These are phyloP conservation scores for Nymphaea thermarum DNA, from an alignment of 164 flowering plant genomes.

Conservation along the genomic window DNA sequence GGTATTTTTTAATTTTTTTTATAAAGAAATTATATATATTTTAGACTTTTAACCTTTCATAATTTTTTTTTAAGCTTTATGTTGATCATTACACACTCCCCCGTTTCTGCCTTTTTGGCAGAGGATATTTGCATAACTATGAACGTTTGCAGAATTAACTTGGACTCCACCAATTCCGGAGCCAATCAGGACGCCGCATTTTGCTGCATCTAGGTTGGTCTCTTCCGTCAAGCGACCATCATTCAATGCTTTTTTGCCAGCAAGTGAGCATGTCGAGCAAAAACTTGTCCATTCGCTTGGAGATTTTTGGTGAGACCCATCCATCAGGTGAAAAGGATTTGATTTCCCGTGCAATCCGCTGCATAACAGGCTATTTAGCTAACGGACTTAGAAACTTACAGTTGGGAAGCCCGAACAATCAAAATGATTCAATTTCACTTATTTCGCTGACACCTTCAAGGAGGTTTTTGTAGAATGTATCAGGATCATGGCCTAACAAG, in stretches of 20 bases:
- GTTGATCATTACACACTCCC: no score
- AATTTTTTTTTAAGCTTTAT: no score
- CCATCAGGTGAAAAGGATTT: conserved; percentile 89
- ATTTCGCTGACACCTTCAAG: conserved; percentile 95
- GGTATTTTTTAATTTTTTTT: no score
- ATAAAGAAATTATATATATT: no score
- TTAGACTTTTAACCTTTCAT: no score
- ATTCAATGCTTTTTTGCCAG: conserved; percentile 92
- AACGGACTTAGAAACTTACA: conserved; percentile 21
- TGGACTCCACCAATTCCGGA: conserved; percentile 98
- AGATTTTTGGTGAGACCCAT: conserved; percentile 86
- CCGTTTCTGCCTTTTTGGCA: no score
- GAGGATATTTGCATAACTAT: no score
- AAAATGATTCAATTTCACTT: conserved; percentile 85
- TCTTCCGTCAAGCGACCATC: conserved; percentile 84
- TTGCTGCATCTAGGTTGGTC: conserved; percentile 49
- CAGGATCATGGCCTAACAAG: conserved; percentile 78
- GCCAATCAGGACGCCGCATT: conserved; percentile 92
- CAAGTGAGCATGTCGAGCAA: conserved; percentile 93
- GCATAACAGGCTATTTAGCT: neutral
- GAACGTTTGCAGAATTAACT: conserved; percentile 20
- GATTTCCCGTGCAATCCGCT: conserved; percentile 98
- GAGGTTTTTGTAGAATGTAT: conserved; percentile 74
- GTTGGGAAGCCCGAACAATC: conserved; percentile 85
- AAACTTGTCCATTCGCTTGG: conserved; percentile 86